Evolutionary conservation across 192 early-diverging fungal species (phyloP), one percentile per base, ranked within the genome.

Genomic region (Mortierella hygrophila): DNA sequence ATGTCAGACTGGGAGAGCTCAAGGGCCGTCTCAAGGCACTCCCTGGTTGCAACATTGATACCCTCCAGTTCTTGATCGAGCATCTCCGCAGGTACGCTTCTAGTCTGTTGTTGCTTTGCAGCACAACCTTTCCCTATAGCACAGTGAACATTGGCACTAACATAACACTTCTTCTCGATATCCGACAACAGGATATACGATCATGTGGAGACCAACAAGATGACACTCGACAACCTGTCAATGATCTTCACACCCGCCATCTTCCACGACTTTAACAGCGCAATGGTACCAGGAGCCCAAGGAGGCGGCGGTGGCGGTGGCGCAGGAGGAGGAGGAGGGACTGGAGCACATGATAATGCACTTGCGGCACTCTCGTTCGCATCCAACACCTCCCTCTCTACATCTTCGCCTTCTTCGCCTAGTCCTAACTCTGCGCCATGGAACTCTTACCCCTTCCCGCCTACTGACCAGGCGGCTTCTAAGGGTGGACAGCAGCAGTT

Each of bases 221-320:
- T 95, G 93, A 90, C 88, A 11, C 79, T 90, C 4, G 85, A 84
- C 35, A 95, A 95, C 78, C 47, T 95, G 1, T 91, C 91, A 3
- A 77, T 94, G 71, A 89, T 95, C 26, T 95, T 95, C 75, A 91
- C 91, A 7, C 91, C 93, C 0, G 92, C 93, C 6, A 88, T 94
- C 35, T 94, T 94, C 82, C 92, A 93, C 40, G 91, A 92, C 55
- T 89, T 90, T 37, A 90, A 90, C 72, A 89, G 88, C n/a, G 90
- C 89, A 47, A 37, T 81, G 70, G 77, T 55, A 6, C 26, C 54
- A 44, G 78, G 79, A 23, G 37, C 63, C 38, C 38, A 35, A 3
- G 63, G 69, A 5, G 42, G 60, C 26, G 21, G 37, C 35, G 46
- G 10, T 16, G n/a, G 21, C 29, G 21, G 10, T 16, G n/a, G 21